phyloP scores from a whole-genome alignment of 2,329 filamentous ascomycete genomes.

The Blastomyces emzantsi region DNA sequence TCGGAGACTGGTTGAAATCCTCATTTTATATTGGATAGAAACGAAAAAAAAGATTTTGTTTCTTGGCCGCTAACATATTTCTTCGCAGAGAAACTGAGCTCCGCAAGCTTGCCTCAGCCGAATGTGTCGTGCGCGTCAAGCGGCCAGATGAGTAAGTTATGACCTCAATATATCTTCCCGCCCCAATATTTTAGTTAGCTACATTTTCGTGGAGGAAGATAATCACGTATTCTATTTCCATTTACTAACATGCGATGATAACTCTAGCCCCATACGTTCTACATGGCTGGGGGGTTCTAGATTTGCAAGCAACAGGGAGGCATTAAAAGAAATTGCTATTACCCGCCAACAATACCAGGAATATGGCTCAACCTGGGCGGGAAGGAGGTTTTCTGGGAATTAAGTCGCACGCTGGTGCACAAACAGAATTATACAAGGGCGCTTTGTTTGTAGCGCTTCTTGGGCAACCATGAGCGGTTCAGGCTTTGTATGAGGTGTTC shows the following conservation, averaged over 20 bases:
- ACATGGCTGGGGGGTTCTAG: conserved; percentile 81
- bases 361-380: conserved; percentile 65
- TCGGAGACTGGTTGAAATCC: neutral
- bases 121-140: conserved; percentile 67
- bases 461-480: neutral
- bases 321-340: conserved; percentile 59
- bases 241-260: conserved; percentile 4
- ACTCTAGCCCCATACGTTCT: conserved; percentile 56
- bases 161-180: conserved; percentile 2
- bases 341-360: conserved; percentile 88
- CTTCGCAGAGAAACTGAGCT: conserved; percentile 54
- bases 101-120: conserved; percentile 60
- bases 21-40: neutral
- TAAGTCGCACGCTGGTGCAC: neutral
- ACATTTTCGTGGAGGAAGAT: neutral
- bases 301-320: conserved; percentile 59
- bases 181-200: neutral
- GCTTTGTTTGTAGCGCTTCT: neutral
- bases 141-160: conserved; percentile 51
- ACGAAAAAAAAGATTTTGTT: neutral
- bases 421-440: neutral
- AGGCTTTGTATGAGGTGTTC: neutral
- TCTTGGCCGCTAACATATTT: conserved; percentile 17
- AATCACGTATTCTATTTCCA: neutral
- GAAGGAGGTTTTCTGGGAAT: conserved; percentile 55